Evolutionary conservation across 208 protist genomes (phyloP).

Genomic region (Acanthamoeba lenticulata): DNA sequence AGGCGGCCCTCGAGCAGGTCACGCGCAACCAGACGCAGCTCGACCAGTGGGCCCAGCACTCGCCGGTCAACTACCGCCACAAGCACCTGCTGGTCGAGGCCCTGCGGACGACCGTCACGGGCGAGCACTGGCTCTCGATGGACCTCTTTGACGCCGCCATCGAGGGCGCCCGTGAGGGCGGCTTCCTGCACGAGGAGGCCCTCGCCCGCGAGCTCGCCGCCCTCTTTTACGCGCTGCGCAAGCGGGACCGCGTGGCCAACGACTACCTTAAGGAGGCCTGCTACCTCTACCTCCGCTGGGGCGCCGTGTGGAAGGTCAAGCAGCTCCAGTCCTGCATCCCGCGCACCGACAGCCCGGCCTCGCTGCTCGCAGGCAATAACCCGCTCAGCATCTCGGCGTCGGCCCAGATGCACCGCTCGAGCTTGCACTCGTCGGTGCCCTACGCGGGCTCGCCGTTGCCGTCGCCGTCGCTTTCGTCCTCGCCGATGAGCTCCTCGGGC

Average conservation of each 20-base stretch:
- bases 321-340: not conserved
- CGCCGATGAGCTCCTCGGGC: too few species aligned
- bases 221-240: not conserved
- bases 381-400: too few species aligned
- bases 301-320: not conserved
- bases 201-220: not conserved
- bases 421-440: not conserved
- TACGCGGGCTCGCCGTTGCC: too few species aligned
- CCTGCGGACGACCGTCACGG: not conserved
- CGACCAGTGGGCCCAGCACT: not conserved
- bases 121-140: not conserved
- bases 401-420: not conserved
- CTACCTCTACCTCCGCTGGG: conserved; percentile 22
- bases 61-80: conserved; percentile 2
- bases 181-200: conserved; percentile 13
- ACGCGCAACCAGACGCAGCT: not conserved
- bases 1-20: not conserved
- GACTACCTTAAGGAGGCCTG: conserved; percentile 14
- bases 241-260: not conserved
- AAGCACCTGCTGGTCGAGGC: conserved; percentile 26
- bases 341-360: too few species aligned
- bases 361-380: too few species aligned
- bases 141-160: conserved; percentile 10
- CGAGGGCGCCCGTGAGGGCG: not conserved
- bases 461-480: too few species aligned